Percentiles rank a stretch among this genome's conserved stretches.
Evolutionary conservation across 768 basidiomycete species (phyloP).

Genomic region (Mrakia frigida): DNA sequence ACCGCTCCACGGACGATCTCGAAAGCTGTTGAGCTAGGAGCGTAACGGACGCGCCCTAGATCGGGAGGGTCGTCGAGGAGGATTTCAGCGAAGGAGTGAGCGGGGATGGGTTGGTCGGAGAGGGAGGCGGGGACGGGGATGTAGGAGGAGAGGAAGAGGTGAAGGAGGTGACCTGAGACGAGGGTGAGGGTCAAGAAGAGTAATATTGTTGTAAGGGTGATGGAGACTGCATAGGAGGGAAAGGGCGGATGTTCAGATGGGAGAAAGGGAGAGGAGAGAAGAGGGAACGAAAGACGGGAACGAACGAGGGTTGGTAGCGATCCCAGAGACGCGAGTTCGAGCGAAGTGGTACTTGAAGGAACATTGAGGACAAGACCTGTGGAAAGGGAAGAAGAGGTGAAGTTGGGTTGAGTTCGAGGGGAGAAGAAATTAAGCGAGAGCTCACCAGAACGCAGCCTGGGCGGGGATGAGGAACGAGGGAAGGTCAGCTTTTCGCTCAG

Average conservation of each 20-base stretch:
- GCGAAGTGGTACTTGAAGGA: slow-evolving; percentile 24
- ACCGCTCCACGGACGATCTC: slow-evolving; percentile 23
- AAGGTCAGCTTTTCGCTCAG: not conserved
- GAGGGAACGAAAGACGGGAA: too few relatives aligned
- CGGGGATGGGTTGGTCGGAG: not conserved
- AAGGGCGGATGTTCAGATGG: not conserved
- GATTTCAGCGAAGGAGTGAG: slow-evolving; percentile 10
- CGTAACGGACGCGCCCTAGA: slow-evolving; percentile 9
- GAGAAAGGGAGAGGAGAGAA: not conserved
- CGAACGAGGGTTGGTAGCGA: slow-evolving; percentile 25
- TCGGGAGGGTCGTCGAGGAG: slow-evolving; percentile 19
- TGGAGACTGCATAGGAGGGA: slow-evolving; percentile 1
- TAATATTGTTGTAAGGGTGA: not conserved
- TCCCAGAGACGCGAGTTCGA: slow-evolving; percentile 17
- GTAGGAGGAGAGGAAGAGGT: slow-evolving; percentile 5
- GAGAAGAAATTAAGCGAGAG: not conserved
- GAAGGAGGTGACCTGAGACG: slow-evolving; percentile 14
- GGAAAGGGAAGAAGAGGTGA: not conserved
- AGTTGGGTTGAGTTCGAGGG: not conserved
- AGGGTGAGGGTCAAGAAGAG: slow-evolving; percentile 21
- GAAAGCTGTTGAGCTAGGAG: slow-evolving; percentile 7
- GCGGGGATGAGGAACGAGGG: not conserved
- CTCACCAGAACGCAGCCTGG: slow-evolving; percentile 13
- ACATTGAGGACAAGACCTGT: slow-evolving; percentile 19
- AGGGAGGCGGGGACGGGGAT: slow-evolving; percentile 1